These are phyloP conservation scores for Proliferodiscus dingleyae DNA, from an alignment of 2,329 filamentous ascomycete genomes.

Conservation along the genomic window DNA sequence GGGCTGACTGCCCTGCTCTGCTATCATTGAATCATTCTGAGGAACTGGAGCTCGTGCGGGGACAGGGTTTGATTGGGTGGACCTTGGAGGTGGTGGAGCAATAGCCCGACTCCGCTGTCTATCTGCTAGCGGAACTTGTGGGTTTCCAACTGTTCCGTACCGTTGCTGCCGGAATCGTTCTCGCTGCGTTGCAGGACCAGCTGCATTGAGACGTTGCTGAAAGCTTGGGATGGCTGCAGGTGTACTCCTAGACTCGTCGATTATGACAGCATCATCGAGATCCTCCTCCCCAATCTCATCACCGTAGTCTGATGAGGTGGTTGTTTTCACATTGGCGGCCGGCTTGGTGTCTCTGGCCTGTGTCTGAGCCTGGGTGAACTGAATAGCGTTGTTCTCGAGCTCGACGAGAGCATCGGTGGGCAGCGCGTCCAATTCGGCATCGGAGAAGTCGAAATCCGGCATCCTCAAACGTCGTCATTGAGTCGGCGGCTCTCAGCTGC, in stretches of 20 bases:
- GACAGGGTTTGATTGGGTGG: constrained; percentile 7
- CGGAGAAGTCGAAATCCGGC: constrained; percentile 54
- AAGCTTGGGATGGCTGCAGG: constrained; percentile 14
- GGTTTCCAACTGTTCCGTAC: constrained; percentile 13
- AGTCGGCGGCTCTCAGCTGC: not conserved
- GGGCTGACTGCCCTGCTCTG: constrained; percentile 15
- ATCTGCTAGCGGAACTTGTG: constrained; percentile 10
- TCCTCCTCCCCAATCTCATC: constrained; percentile 33
- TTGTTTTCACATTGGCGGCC: constrained; percentile 10
- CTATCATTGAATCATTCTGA: constrained; percentile 15
- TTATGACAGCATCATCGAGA: constrained; percentile 53
- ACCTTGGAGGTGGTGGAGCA: constrained; percentile 10
- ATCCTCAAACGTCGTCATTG: constrained; percentile 35
- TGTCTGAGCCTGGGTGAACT: constrained; percentile 42
- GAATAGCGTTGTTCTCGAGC: constrained; percentile 60
- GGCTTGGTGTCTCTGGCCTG: constrained; percentile 12
- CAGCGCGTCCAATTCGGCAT: constrained; percentile 59
- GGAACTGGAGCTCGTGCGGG: constrained; percentile 2
- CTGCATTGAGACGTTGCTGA: constrained; percentile 14
- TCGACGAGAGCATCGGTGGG: constrained; percentile 54
- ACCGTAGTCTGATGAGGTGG: constrained; percentile 35
- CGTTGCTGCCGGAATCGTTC: constrained; percentile 23
- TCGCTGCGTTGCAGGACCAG: constrained; percentile 15
- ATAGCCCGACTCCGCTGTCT: constrained; percentile 7
- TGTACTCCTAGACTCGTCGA: constrained; percentile 29